These are phyloP conservation scores for Symbiodinium pilosum DNA, from an alignment of 73 alveolate genomes.

Conservation along the genomic window DNA sequence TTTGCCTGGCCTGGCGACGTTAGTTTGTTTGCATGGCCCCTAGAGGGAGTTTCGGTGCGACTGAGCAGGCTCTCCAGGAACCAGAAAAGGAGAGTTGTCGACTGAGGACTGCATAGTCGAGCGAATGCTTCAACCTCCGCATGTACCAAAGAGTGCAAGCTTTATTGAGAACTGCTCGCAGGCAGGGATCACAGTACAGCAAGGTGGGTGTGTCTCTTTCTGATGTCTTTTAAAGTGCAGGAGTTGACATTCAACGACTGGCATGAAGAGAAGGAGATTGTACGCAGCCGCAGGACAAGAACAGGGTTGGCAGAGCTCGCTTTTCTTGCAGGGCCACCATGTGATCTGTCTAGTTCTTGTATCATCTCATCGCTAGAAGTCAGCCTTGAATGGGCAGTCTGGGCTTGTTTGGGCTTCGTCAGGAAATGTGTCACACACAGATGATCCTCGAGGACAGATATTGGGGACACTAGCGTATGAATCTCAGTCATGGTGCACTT, in stretches of 20 bases:
- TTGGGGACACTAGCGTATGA: too few species aligned
- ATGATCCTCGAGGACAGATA: not conserved
- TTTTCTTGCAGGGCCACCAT: not conserved
- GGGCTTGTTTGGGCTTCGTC: too few species aligned
- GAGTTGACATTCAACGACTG: constrained; percentile 38
- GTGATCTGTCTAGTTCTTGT: too few species aligned
- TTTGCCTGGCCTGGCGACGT: constrained; percentile 15
- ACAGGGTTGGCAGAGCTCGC: not conserved
- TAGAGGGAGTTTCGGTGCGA: not conserved
- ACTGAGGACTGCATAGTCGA: constrained; percentile 53
- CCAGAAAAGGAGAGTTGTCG: not conserved
- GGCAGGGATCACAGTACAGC: not conserved
- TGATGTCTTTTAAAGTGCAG: not conserved
- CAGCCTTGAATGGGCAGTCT: too few species aligned
- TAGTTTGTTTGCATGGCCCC: constrained; percentile 27
- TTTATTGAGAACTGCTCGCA: constrained; percentile 45
- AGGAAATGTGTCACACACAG: not conserved
- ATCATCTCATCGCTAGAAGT: too few species aligned
- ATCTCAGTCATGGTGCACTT: too few species aligned
- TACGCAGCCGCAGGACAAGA: constrained; percentile 32
- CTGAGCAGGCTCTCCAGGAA: too few species aligned
- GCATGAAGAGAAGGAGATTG: constrained; percentile 49
- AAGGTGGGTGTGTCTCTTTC: not conserved
- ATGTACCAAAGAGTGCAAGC: constrained; percentile 20
- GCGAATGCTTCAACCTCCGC: constrained; percentile 55